Base-by-base conservation (phyloP, 2,329 filamentous ascomycete genomes). In the Botrytis medusae region DNA sequence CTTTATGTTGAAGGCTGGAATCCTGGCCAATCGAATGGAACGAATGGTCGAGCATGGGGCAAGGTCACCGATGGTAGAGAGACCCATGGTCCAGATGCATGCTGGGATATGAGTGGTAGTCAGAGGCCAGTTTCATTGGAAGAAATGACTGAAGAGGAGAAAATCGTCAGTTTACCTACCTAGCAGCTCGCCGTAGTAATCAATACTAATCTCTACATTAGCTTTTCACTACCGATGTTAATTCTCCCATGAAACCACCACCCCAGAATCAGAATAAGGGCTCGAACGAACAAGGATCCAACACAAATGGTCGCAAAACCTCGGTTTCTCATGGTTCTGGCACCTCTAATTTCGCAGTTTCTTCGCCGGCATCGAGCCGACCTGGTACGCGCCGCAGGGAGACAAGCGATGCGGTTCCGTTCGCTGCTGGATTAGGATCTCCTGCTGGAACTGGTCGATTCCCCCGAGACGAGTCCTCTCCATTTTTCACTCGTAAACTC, bases 211-310 rank as follows among this genome's bases (percentile, higher is more conserved):
- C 14, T 37, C 77, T 81, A 72, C 77, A 79, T 69, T 82, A 97
- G 92, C 85, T 92, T 76, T 98, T 98, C 83, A 84, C 90, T 69
- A 89, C 88, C 69, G 96, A 97, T 76, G 94, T 99, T 81, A 99
- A 98, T 82, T 98, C 96, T 51, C 92, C 94, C 48, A 86, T 98
- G 77, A 98, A 98, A 83, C 92, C 93, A 14, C 93, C 93, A 32
- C 89, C 90, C 46, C 92, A 93, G 79, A 88, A 85, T 75, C 82
- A 85, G 37, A 86, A 85, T 78, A 90, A 91, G 78, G 87, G 89
- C 60, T 84, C 90, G 84, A 82, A 86, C 82, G 74, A 87, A 81
- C 81, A 87, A 82, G 82, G 87, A 83, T 82, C 87, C 81, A 86
- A 86, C 18, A 79, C 87, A 18, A 91, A 92, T 72, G 88, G 91